These are phyloP conservation scores for Clohesyomyces aquaticus DNA, from an alignment of 495 filamentous ascomycete species.

Conservation along the genomic window DNA sequence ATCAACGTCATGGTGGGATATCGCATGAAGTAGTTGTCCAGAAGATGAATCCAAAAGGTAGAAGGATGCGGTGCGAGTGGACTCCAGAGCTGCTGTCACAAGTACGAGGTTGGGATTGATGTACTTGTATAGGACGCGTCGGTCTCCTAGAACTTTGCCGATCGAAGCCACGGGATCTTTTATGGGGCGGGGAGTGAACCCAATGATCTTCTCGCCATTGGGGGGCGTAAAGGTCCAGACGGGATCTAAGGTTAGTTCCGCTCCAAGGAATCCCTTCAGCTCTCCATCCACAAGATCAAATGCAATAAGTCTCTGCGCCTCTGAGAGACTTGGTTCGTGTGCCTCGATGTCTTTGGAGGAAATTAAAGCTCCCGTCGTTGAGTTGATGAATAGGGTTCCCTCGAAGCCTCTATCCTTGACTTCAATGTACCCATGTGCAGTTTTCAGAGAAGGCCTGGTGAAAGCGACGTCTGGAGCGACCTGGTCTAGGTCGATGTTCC, in stretches of 20 bases:
- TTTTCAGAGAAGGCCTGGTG: conserved; percentile 46
- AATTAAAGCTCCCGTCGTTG: conserved; percentile 35
- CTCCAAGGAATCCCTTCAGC: conserved; percentile 36
- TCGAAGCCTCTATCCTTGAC: conserved; percentile 50
- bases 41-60: conserved; percentile 88
- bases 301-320: conserved; percentile 21
- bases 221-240: conserved; percentile 77
- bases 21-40: conserved; percentile 73
- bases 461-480: conserved; percentile 59
- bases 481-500: conserved; percentile 66
- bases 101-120: conserved; percentile 85
- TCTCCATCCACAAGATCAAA: conserved; percentile 43
- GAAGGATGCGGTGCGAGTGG: conserved; percentile 62
- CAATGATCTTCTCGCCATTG: conserved; percentile 66
- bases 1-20: conserved; percentile 74
- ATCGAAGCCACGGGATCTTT: conserved; percentile 94
- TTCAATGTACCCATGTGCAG: conserved; percentile 56
- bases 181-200: conserved; percentile 65
- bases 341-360: conserved; percentile 11
- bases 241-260: conserved; percentile 18
- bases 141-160: conserved; percentile 86
- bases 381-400: conserved; percentile 30
- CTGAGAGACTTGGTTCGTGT: neutral
- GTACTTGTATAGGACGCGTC: conserved; percentile 96
- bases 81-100: conserved; percentile 68